Conservation (phyloP, 768 basidiomycete species). For the Leccinum barrowsii region DNA sequence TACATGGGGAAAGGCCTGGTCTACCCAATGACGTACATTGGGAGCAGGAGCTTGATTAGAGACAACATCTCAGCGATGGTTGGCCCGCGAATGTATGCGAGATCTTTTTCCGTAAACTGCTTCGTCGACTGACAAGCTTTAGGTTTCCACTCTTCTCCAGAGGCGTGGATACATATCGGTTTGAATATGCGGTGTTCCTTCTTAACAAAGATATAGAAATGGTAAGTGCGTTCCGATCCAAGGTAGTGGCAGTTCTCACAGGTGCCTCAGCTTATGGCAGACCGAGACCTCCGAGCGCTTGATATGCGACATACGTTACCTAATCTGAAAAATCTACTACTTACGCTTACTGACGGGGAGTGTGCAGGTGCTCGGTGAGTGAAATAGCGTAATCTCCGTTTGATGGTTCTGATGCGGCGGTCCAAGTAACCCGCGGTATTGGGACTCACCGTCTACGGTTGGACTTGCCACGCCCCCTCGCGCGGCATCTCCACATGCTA, state of each 20-base stretch:
- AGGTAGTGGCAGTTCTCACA: slow-evolving; percentile 3
- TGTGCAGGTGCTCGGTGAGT: slow-evolving; percentile 46
- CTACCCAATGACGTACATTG: slow-evolving; percentile 88
- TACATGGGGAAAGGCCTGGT: slow-evolving; percentile 74
- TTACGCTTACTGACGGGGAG: slow-evolving; percentile 78
- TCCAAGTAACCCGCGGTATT: slow-evolving; percentile 15
- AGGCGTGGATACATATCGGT: slow-evolving; percentile 94
- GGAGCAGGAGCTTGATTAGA: slow-evolving; percentile 85
- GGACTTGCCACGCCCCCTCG: slow-evolving; percentile 26
- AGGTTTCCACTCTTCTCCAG: slow-evolving; percentile 95
- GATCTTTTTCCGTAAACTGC: slow-evolving; percentile 2
- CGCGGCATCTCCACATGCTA: slow-evolving; percentile 12
- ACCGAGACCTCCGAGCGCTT: slow-evolving; percentile 81
- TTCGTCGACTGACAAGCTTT: slow-evolving; percentile 11
- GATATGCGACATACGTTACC: slow-evolving; percentile 96
- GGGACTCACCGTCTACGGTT: slow-evolving; percentile 21
- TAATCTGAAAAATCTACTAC: slow-evolving; percentile 89
- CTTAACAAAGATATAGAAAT: slow-evolving; percentile 97
- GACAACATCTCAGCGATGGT: slow-evolving; percentile 95
- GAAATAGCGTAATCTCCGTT: not conserved
- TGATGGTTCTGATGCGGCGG: slow-evolving; percentile 9
- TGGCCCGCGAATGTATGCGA: slow-evolving; percentile 84
- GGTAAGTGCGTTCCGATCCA: slow-evolving; percentile 39
- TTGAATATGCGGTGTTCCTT: slow-evolving; percentile 95
- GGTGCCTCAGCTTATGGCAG: slow-evolving; percentile 73